Evolutionary conservation across 805 yeast genomes (phyloP).

Genomic region (Pichia scutulata): DNA sequence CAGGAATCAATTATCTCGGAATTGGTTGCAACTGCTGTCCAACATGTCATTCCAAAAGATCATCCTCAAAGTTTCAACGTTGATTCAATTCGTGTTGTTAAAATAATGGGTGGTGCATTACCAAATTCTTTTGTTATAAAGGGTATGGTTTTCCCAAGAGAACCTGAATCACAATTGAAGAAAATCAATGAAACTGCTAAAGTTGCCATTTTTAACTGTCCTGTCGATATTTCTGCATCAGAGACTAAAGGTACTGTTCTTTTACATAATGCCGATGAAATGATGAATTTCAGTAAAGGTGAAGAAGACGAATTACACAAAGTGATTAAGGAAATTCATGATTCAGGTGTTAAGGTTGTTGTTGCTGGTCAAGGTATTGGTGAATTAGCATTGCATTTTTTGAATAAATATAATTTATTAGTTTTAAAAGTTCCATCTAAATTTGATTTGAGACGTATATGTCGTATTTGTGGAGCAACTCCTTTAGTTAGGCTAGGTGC

Average conservation of each 20-base stretch:
- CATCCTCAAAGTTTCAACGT: constrained; percentile 69
- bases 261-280: constrained; percentile 91
- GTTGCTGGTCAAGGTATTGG: constrained; percentile 94
- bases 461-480: constrained; percentile 96
- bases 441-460: constrained; percentile 86
- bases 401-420: constrained; percentile 77
- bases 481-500: constrained; percentile 93
- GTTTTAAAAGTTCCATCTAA: constrained; percentile 88
- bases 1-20: constrained; percentile 69
- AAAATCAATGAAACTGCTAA: constrained; percentile 55
- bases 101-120: constrained; percentile 88
- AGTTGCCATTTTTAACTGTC: constrained; percentile 90
- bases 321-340: constrained; percentile 72
- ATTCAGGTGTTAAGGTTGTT: constrained; percentile 79
- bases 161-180: constrained; percentile 89
- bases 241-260: constrained; percentile 97
- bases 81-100: constrained; percentile 90
- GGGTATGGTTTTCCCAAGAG: constrained; percentile 97
- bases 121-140: constrained; percentile 69
- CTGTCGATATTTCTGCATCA: constrained; percentile 91
- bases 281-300: constrained; percentile 93
- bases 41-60: constrained; percentile 65
- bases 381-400: constrained; percentile 85
- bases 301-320: constrained; percentile 91
- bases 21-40: constrained; percentile 79